Base-by-base conservation (phyloP, 805 yeast species). In the Teunomyces kruisii region DNA sequence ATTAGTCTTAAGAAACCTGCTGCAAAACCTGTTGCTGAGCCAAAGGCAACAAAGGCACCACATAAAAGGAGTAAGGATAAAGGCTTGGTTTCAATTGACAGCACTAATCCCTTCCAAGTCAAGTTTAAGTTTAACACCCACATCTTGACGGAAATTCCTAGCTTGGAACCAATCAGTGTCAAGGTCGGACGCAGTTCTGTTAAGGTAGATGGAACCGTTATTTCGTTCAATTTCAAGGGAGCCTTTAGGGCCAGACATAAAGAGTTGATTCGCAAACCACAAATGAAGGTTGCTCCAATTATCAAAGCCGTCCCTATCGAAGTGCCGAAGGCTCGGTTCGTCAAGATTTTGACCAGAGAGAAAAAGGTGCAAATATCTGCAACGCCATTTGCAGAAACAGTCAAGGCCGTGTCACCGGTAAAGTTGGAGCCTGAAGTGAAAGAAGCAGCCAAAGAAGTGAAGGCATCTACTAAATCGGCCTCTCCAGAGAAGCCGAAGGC, bases 321-420 rank as follows among this genome's bases (percentile, higher is more conserved):
- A 7, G 38, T 35, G 13, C 38, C 28, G 28, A 35, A 35, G 7
- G 38, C 38, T 13, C 38, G 81, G 51, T 76, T 66, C 49, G 75
- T 78, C 29, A 74, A 62, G 48, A 71, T 79, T 7, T 55, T 64
- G 2, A 55, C 63, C 1, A 57, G 53, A 3, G 55, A 59, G n/a
- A 69, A 62, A 47, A 67, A 57, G 32, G 62, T 76, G 1, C 54
- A 61, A 12, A 51, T 72, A 1, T 78, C 82, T 0, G 66, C 76
- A 2, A 65, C 61, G 3, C 80, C 82, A 6, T 69, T 73, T 56
- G 56, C 49, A 50, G 54, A 44, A 13, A 10, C 40, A 12, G 22
- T 40, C 16, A 28, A 14, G 14, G 30, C 5, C 2, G 12, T 14
- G 12, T 40, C 38, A n/a, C 38, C 38, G 8, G 30, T 30, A 6